These are phyloP conservation scores for Phytophthora pluvialis DNA, from an alignment of 352 stramenopile species.

Conservation along the genomic window DNA sequence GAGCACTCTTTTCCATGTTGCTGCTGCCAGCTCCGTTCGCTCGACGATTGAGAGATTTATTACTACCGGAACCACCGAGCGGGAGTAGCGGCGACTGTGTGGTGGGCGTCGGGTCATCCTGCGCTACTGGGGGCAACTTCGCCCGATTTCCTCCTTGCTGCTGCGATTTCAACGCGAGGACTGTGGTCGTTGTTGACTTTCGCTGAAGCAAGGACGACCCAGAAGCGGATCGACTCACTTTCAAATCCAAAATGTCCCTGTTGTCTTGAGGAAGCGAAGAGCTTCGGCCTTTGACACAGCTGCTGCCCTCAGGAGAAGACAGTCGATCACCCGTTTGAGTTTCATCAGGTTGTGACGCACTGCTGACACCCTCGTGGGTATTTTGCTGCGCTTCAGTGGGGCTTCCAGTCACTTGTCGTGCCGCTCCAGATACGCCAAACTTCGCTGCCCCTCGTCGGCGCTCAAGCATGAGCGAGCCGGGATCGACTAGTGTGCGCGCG, in stretches of 20 bases:
- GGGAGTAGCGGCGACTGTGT: background rate
- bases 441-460: conserved; percentile 21
- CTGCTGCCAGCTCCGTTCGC: conserved; percentile 1
- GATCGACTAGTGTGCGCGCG: conserved; percentile 42
- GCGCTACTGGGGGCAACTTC: conserved; percentile 17
- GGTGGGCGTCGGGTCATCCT: conserved; percentile 11
- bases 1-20: conserved; percentile 8
- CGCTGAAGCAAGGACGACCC: conserved; percentile 10
- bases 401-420: conserved; percentile 4
- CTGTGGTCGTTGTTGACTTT: conserved; percentile 8
- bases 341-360: background rate
- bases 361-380: background rate
- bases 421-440: background rate
- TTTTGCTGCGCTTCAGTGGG: conserved; percentile 1
- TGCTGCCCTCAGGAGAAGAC: background rate
- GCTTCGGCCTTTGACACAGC: conserved; percentile 5
- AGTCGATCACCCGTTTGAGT: background rate
- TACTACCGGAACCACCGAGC: conserved; percentile 10
- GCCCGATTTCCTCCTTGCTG: conserved; percentile 17
- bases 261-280: conserved; percentile 16
- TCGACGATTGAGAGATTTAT: conserved; percentile 15
- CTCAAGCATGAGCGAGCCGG: conserved; percentile 46
- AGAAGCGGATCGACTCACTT: conserved; percentile 17
- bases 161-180: conserved; percentile 8
- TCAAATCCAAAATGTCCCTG: conserved; percentile 3